phyloP scores from a whole-genome alignment of 108 stramenopile genomes.

The Poteriospumella lacustris region DNA sequence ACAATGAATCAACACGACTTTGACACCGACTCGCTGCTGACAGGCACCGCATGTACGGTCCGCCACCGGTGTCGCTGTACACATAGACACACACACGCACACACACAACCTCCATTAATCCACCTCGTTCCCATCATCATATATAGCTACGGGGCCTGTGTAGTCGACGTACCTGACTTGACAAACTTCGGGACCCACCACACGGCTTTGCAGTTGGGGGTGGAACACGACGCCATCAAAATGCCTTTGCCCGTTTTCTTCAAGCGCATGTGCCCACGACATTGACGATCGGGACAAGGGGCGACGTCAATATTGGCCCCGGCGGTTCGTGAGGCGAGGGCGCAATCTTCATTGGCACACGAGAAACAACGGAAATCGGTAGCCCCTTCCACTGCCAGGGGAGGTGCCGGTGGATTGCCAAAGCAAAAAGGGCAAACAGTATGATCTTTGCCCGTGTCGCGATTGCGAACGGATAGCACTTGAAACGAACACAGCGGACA shows the following conservation, averaged over 20 bases:
- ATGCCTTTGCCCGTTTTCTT: background rate
- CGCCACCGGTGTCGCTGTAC: background rate
- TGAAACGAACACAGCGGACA: constrained; percentile 18
- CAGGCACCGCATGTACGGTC: background rate
- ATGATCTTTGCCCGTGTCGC: background rate
- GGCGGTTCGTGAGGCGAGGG: background rate
- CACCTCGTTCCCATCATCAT: too few relatives aligned
- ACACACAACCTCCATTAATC: too few relatives aligned
- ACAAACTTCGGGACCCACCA: constrained; percentile 29
- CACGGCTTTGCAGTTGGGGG: constrained; percentile 6
- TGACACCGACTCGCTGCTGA: background rate
- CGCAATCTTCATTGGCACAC: constrained; percentile 19
- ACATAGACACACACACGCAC: background rate
- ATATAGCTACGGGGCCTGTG: too few relatives aligned
- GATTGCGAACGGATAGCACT: background rate
- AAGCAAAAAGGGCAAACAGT: constrained; percentile 5
- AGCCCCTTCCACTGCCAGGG: background rate
- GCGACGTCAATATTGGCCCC: background rate
- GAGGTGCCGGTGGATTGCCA: background rate
- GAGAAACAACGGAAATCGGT: constrained; percentile 13
- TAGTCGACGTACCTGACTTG: background rate
- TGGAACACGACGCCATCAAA: background rate
- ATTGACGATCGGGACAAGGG: background rate
- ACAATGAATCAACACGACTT: background rate
- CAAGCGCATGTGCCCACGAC: background rate